Evolutionary conservation across 768 basidiomycete species (phyloP), one percentile per base, ranked within the genome.

Genomic region (Boletus insuetus): DNA sequence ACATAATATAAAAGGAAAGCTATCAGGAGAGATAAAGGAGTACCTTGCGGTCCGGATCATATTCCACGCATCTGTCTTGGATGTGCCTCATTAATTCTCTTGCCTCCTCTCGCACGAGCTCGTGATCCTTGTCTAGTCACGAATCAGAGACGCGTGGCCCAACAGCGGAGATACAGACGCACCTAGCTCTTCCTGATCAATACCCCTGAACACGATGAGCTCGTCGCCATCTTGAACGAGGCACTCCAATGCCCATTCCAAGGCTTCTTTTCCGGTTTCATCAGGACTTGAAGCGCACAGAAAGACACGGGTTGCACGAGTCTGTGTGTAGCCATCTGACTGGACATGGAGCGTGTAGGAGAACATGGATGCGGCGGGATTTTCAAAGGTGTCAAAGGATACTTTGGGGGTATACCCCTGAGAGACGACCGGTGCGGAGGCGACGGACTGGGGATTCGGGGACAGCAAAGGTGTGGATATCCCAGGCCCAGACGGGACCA

Each of bases 181-280:
- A 92, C 91, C 87, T 26, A 92, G 73, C 34, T 87, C 89, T 35
- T 94, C 94, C 57, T 89, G 82, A 58, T 96, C 94, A 14, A 96
- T 82, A 1, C 96, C 96, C 37, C 96, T 77, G 54, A 91, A 90
- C 10, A 98, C 88, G 53, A 99, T 85, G 20, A 98, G 74, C 72
- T 98, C 96, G 68, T 98, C 96, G 2, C 91, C 91, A 53, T 91
- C 89, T 69, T 91, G 87, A 9, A 87, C 84, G 12, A 99, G 78
- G 34, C 81, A 79, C 62, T 92, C 89, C 29, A 98, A 78, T n/a
- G 84, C 78, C 96, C 96, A 99, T 53, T 97, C 92, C 9, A 98
- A 75, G 0, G 96, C 95, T 63, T 94, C 85, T 7, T 79, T 73
- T 0, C 95, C 95, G 55, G 88, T 91, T 73, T 96, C 94, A 63